Evolutionary conservation across 352 stramenopile species (phyloP).

Genomic region (Phytophthora vignae): DNA sequence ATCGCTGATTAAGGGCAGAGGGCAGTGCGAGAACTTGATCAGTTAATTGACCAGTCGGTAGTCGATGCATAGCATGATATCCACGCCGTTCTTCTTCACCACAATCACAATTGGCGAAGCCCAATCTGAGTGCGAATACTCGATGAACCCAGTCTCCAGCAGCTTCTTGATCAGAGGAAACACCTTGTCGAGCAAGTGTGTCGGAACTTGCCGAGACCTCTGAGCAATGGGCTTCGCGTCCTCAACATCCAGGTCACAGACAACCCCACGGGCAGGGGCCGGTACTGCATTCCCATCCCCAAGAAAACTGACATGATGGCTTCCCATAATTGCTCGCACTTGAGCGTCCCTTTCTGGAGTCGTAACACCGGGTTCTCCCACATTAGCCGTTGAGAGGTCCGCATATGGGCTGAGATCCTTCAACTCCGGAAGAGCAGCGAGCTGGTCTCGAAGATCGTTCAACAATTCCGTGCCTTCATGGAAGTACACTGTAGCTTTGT

Average conservation of each 20-base stretch:
- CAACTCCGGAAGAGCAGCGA: background rate
- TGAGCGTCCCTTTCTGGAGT: background rate
- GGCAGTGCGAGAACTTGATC: background rate
- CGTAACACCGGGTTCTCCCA: background rate
- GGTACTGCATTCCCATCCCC: background rate
- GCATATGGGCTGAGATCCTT: constrained; percentile 5
- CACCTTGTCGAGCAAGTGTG: background rate
- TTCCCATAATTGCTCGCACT: background rate
- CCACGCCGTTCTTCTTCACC: background rate
- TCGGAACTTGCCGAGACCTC: background rate
- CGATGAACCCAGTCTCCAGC: background rate
- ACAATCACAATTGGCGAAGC: background rate
- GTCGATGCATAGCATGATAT: background rate
- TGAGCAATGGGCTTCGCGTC: background rate
- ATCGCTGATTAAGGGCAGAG: background rate
- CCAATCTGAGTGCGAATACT: background rate
- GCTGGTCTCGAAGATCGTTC: background rate
- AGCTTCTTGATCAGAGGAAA: background rate
- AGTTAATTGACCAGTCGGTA: background rate
- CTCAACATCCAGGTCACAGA: background rate
- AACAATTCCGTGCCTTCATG: constrained; percentile 14
- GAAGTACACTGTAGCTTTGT: constrained; percentile 1
- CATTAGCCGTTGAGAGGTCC: no score
- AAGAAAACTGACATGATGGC: background rate
- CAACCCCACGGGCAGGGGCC: background rate